These are phyloP conservation scores for Suillus brevipes DNA, from an alignment of 768 basidiomycete genomes.

Conservation along the genomic window DNA sequence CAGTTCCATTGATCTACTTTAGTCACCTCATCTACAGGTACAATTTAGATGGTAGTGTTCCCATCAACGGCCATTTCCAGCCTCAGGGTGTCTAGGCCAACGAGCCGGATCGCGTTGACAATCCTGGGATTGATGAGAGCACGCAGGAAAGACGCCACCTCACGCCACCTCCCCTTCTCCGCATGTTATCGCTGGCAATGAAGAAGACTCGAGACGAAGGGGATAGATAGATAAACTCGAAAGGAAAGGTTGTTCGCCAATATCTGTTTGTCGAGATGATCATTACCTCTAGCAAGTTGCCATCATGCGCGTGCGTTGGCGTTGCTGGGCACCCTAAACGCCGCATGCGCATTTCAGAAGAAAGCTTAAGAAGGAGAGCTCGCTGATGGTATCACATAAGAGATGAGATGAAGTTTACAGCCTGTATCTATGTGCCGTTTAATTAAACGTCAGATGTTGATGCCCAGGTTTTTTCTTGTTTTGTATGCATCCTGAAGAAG, in stretches of 20 bases:
- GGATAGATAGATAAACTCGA: neutral
- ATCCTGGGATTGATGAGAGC: neutral
- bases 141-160: neutral
- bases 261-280: neutral
- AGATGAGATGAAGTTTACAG: neutral
- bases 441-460: neutral
- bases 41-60: neutral
- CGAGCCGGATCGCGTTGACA: neutral
- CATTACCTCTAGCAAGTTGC: neutral
- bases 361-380: neutral
- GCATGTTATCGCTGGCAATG: neutral
- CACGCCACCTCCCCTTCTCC: neutral
- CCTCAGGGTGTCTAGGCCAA: neutral
- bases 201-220: neutral
- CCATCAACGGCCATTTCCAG: conserved; percentile 2
- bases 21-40: neutral
- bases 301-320: neutral
- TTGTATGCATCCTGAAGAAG: neutral
- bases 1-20: neutral
- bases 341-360: neutral
- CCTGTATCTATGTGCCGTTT: neutral
- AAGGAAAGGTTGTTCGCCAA: neutral
- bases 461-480: neutral
- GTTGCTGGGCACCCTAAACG: neutral
- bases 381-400: neutral